Conservation (phyloP, 2,329 filamentous ascomycete genomes). For the Capronia epimyces region DNA sequence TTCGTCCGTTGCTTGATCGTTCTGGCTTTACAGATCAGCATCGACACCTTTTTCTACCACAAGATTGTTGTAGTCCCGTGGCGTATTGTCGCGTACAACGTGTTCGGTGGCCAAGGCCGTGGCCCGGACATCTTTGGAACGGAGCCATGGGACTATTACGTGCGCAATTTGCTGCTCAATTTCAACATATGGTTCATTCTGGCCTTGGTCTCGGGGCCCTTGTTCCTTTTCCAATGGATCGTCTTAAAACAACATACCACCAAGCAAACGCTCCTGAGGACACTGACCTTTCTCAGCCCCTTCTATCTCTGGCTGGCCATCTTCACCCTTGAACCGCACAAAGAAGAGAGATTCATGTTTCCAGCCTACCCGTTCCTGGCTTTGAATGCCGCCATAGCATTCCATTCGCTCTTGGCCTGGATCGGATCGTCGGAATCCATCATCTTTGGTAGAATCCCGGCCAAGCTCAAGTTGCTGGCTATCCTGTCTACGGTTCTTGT, state of each 20-base stretch:
- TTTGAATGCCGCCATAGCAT: conserved; percentile 76
- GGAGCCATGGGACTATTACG: conserved; percentile 94
- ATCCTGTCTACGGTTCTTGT: conserved; percentile 47
- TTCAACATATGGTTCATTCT: conserved; percentile 93
- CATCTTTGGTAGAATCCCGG: conserved; percentile 66
- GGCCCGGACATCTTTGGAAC: conserved; percentile 92
- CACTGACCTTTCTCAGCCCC: conserved; percentile 70
- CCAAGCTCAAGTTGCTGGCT: conserved; percentile 61
- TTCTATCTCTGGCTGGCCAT: conserved; percentile 94
- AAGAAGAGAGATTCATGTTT: conserved; percentile 98
- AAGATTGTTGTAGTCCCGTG: conserved; percentile 71
- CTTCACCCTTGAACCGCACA: conserved; percentile 89
- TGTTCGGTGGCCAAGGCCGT: conserved; percentile 70
- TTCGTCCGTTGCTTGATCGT: conserved; percentile 60
- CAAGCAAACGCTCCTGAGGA: conserved; percentile 66
- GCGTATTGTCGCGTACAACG: conserved; percentile 94
- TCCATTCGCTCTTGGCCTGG: conserved; percentile 73
- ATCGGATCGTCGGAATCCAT: conserved; percentile 66
- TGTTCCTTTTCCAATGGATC: conserved; percentile 68
- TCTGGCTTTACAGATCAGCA: conserved; percentile 60
- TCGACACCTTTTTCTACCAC: conserved; percentile 83
- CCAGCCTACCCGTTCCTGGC: conserved; percentile 87
- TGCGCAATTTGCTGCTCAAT: conserved; percentile 84
- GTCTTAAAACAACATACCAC: conserved; percentile 54
- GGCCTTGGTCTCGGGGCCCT: conserved; percentile 66